Evolutionary conservation across 805 yeast genomes (phyloP).

Genomic region (Metschnikowia noctiluminum): DNA sequence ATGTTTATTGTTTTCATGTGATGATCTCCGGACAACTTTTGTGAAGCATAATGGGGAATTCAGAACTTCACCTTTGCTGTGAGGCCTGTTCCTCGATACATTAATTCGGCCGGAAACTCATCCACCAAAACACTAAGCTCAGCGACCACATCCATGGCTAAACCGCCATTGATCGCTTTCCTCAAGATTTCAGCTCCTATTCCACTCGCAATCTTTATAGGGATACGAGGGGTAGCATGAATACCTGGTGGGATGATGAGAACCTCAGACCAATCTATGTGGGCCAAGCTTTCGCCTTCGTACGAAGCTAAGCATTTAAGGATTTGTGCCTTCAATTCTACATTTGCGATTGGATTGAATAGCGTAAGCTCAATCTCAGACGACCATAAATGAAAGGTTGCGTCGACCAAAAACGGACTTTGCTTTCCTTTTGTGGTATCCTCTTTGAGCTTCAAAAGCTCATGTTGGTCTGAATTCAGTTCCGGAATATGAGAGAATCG

Average conservation of each 20-base stretch:
- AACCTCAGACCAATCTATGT: constrained; percentile 37
- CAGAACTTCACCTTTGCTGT: constrained; percentile 36
- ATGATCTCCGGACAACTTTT: no score
- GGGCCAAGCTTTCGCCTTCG: constrained; percentile 46
- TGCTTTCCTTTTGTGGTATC: neutral
- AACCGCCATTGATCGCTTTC: constrained; percentile 48
- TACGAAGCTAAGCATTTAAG: constrained; percentile 47
- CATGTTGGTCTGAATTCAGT: neutral
- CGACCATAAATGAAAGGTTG: constrained; percentile 52
- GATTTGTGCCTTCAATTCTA: constrained; percentile 41
- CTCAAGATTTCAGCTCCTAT: constrained; percentile 48
- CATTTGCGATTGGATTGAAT: constrained; percentile 51
- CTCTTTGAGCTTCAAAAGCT: neutral
- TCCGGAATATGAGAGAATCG: neutral
- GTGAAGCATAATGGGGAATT: no score
- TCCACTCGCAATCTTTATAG: constrained; percentile 45
- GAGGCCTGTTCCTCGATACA: constrained; percentile 45
- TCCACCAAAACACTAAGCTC: constrained; percentile 39
- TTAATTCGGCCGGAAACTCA: constrained; percentile 37
- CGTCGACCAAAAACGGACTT: constrained; percentile 43
- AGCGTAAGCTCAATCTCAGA: constrained; percentile 54
- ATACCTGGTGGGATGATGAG: constrained; percentile 51
- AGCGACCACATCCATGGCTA: constrained; percentile 47
- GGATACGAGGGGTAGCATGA: constrained; percentile 47
- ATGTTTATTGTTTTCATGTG: no score